Base-by-base conservation (phyloP, 1,139 yeast species). In the Geotrichum cucujoidarum region DNA sequence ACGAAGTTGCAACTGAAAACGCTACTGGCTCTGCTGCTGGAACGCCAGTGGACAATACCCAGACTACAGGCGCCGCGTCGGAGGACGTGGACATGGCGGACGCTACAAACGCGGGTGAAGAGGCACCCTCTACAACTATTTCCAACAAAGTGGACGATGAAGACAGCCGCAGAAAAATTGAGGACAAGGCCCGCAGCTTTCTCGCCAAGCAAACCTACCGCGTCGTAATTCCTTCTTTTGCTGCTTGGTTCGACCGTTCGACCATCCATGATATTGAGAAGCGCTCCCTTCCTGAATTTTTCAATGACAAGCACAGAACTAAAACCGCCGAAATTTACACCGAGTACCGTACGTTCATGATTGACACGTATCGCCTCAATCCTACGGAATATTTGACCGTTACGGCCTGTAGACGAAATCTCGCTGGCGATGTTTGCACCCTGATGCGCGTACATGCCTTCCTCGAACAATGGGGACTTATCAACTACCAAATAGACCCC, bases 351-450 rank as follows among this genome's bases (percentile, higher is more conserved):
- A 92, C 90, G 64, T 92, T 92, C 65, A 88, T 92, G 95, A 75
- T 92, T 43, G 89, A 92, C 66, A 78, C 96, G 5, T 94, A 92
- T 65, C 75, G 98, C 57, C 71, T 92, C 52, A 90, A 92, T 63
- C 98, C 98, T 13, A 82, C 83, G 60, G 98, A 92, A 66, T 90
- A 87, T 61, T 74, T 92, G 45, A 88, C 97, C 0, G 84, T 89
- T 48, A 92, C 98, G 0, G 94, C 97, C 0, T 87, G 95, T 52
- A 82, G 98, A 60, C 81, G 99, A 61, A 92, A 90, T 61, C 75
- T 94, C 54, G 94, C 89, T 20, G 98, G 98, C 36, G 98, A 94
- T 70, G 97, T 90, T 10, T 95, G 97, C 17, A 83, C 96, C 1
- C 76, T 94, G 53, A 80, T 92, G 78, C 77, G 99, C 55, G 80